Evolutionary conservation across 139 green algal species (phyloP).

Genomic region (Bryopsis sp.): DNA sequence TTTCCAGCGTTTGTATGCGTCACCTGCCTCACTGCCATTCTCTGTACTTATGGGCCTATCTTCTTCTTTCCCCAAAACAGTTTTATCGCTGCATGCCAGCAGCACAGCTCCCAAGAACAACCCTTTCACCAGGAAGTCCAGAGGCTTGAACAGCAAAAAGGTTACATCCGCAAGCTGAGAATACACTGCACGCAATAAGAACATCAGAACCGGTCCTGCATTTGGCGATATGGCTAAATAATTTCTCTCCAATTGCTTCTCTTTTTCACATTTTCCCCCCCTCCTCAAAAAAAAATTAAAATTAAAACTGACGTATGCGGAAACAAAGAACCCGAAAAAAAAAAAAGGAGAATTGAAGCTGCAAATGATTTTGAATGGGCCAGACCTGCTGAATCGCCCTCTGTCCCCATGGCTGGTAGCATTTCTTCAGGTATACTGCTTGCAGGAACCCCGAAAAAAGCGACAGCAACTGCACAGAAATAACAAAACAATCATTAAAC

Average conservation of each 20-base stretch:
- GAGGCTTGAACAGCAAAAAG: constrained; percentile 21
- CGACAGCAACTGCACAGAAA: constrained; percentile 7
- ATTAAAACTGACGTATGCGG: neutral
- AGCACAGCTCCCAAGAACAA: constrained; percentile 12
- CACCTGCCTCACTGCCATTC: neutral
- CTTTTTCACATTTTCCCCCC: neutral
- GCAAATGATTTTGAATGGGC: neutral
- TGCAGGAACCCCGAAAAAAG: constrained; percentile 10
- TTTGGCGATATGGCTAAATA: neutral
- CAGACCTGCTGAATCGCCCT: constrained; percentile 7
- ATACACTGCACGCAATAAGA: constrained; percentile 9
- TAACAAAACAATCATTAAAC: neutral
- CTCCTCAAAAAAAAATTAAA: neutral
- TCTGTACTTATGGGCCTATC: neutral
- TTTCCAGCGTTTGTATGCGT: neutral
- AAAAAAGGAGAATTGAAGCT: neutral
- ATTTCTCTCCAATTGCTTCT: neutral
- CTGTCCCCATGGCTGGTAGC: neutral
- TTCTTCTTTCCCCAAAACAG: neutral
- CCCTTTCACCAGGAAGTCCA: constrained; percentile 15
- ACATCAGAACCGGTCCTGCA: neutral
- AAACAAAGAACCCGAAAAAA: neutral
- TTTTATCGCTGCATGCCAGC: neutral
- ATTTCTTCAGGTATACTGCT: constrained; percentile 16
- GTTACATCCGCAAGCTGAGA: constrained; percentile 15